phyloP scores from a whole-genome alignment of 768 basidiomycete genomes.

The Gymnopilus dilepis region DNA sequence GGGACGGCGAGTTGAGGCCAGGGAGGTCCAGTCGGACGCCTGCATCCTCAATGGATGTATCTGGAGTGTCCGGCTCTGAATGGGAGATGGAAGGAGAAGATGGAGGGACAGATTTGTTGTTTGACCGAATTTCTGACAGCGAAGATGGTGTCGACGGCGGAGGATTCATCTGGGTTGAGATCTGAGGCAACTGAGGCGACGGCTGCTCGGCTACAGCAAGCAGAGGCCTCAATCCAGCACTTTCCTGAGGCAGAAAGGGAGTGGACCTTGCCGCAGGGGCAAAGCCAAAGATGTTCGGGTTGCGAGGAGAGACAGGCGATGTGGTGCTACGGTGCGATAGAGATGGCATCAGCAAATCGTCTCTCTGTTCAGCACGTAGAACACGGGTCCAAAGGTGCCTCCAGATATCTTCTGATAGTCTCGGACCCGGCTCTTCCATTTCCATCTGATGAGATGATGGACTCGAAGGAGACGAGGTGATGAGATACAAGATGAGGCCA shows the following conservation, averaged over 20 bases:
- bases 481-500: conserved; percentile 85
- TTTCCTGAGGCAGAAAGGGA: conserved; percentile 44
- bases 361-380: conserved; percentile 59
- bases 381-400: conserved; percentile 83
- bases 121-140: conserved; percentile 50
- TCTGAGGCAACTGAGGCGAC: conserved; percentile 32
- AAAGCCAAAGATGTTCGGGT: conserved; percentile 41
- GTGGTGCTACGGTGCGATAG: conserved; percentile 39
- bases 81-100: conserved; percentile 48
- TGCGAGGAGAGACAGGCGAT: conserved; percentile 43
- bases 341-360: conserved; percentile 42
- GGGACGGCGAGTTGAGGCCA: conserved; percentile 63
- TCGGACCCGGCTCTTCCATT: conserved; percentile 70
- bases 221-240: conserved; percentile 47
- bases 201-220: conserved; percentile 43
- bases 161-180: conserved; percentile 45
- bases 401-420: conserved; percentile 89
- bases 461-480: conserved; percentile 38
- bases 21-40: conserved; percentile 61
- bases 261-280: conserved; percentile 46
- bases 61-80: conserved; percentile 57
- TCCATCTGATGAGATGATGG: conserved; percentile 27
- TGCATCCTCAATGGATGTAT: conserved; percentile 49
- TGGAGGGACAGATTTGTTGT: conserved; percentile 53
- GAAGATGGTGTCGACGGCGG: conserved; percentile 65